Base-by-base conservation (phyloP, 176 grass and related monocot species). In the Triticum dicoccoides region DNA sequence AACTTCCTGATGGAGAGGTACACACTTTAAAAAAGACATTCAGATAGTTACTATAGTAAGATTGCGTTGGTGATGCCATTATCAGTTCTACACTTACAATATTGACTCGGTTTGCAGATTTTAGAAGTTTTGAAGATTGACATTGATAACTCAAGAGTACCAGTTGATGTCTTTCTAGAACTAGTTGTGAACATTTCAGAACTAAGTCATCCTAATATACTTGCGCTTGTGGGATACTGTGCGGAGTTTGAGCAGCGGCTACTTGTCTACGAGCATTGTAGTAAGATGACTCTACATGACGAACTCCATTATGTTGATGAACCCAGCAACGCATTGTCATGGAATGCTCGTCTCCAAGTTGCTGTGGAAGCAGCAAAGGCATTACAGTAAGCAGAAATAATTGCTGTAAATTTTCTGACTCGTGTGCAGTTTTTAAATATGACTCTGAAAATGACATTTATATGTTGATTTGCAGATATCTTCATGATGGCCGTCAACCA, bases 71-170 rank as follows among this genome's bases (percentile, higher is more conserved):
- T 71, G 17, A 32, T 82, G 32, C 17, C 14, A 66, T 89, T n/a
- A 52, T 84, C 30, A 84, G 10, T 76, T 70, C 79, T 93, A 49
- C 79, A 17, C 76, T 66, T 79, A 61, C 33, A 29, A 42, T 23
- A 77, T 47, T 79, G 52, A 41, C 72, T 84, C 88, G 27, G 37
- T 29, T 52, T 81, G 63, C 90, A 99, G 97, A 85, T 94, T 32
- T 51, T 99, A 42, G 97, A 99, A 93, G 89, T 99, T 84, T 87
- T 97, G 92, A 99, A 99, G 85, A 88, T 99, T 38, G 92, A 97
- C 80, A 77, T 88, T 75, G 88, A 64, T 42, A 89, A 90, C 76
- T 96, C 94, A 32, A 92, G 78, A 91, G 89, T 93, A 63, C 80
- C 94, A 63, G 94, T 83, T 17, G 94, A 96, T 64, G 81, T 86